Evolutionary conservation across 192 early-diverging fungal species (phyloP).

Genomic region (Rhizoclosmatium globosum): DNA sequence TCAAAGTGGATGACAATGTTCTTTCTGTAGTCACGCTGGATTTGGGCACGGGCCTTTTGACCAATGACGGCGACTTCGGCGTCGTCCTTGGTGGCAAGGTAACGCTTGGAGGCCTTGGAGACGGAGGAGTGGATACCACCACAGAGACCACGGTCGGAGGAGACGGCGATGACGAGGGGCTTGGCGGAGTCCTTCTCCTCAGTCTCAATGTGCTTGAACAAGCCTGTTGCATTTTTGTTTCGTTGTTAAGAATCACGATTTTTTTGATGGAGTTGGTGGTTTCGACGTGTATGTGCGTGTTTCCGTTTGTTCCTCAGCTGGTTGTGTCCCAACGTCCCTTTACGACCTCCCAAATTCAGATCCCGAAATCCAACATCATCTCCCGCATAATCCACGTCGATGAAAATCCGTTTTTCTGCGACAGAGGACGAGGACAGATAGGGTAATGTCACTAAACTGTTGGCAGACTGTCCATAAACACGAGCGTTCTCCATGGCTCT

Average conservation of each 20-base stretch:
- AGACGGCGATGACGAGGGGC: conserved; percentile 81
- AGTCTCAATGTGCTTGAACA: conserved; percentile 76
- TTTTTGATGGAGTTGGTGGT: background rate
- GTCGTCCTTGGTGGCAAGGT: conserved; percentile 61
- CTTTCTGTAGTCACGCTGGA: conserved; percentile 76
- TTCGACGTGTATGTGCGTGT: too few relatives aligned
- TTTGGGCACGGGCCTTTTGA: conserved; percentile 89
- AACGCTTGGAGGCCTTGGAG: conserved; percentile 79
- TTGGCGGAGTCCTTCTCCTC: conserved; percentile 72
- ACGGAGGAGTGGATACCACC: conserved; percentile 98
- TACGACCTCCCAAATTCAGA: too few relatives aligned
- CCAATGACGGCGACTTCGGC: conserved; percentile 79
- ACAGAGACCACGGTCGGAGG: conserved; percentile 98
- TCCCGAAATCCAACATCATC: too few relatives aligned
- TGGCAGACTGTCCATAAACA: conserved; percentile 70
- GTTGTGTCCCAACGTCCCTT: too few relatives aligned
- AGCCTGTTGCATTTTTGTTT: conserved; percentile 53
- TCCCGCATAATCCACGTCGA: too few relatives aligned
- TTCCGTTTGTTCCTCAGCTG: too few relatives aligned
- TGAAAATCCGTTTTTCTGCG: too few relatives aligned
- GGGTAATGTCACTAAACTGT: conserved; percentile 57
- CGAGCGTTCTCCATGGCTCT: conserved; percentile 89
- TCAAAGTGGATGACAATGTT: conserved; percentile 90
- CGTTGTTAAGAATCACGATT: background rate
- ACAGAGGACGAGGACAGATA: too few relatives aligned